A percentile compares a stretch with the other conserved stretches of the same genome.
These are phyloP conservation scores for Trichoderma aggressivum DNA, from an alignment of 2,329 filamentous ascomycete genomes.

Conservation along the genomic window DNA sequence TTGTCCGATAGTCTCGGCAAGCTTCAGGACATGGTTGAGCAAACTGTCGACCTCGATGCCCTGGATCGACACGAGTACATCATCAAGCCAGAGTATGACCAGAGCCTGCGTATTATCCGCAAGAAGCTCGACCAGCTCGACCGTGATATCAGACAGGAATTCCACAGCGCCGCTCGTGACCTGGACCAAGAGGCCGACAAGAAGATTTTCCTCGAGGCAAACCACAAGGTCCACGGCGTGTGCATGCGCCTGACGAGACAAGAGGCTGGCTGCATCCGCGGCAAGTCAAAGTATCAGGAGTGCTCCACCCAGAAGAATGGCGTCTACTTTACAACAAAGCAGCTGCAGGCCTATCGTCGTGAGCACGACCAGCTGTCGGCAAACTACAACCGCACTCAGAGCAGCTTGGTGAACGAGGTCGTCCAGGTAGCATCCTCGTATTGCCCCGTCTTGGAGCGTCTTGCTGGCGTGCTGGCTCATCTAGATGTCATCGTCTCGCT, in stretches of 20 bases:
- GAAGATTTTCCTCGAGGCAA: conserved; percentile 90
- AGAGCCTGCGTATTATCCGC: conserved; percentile 79
- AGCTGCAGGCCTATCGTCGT: conserved; percentile 73
- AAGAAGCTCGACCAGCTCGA: conserved; percentile 85
- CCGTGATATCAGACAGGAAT: conserved; percentile 79
- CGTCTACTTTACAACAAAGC: conserved; percentile 92
- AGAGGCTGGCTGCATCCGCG: conserved; percentile 89
- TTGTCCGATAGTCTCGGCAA: conserved; percentile 77
- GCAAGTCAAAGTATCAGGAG: conserved; percentile 85
- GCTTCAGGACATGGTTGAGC: conserved; percentile 96
- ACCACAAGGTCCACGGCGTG: conserved; percentile 93
- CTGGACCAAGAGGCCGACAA: conserved; percentile 92
- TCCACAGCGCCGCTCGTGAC: conserved; percentile 71
- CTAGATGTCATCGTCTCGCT: conserved; percentile 94
- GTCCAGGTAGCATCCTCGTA: conserved; percentile 93
- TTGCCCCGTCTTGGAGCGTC: conserved; percentile 83
- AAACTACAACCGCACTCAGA: conserved; percentile 93
- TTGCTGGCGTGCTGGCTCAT: conserved; percentile 85
- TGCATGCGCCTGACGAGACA: conserved; percentile 90
- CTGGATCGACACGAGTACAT: conserved; percentile 97
- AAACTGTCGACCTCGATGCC: conserved; percentile 91
- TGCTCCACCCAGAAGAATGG: conserved; percentile 99
- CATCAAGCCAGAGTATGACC: conserved; percentile 98
- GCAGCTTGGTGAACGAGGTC: conserved; percentile 85
- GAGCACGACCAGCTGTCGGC: conserved; percentile 93